Evolutionary conservation across 1,284 basidiomycete genomes (phyloP).

Genomic region (Ustilago trichophora): DNA sequence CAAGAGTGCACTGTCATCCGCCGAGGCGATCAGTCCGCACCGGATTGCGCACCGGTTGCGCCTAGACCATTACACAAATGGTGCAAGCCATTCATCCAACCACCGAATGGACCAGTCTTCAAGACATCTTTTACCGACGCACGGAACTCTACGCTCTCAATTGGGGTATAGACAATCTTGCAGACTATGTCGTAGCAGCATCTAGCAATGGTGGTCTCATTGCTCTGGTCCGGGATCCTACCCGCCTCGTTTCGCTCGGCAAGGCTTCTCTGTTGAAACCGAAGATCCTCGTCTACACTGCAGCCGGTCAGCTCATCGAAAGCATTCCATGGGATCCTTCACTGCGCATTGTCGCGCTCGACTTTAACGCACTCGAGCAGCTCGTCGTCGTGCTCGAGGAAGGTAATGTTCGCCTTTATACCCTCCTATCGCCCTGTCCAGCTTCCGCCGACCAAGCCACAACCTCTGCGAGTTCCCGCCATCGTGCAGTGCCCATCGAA

Average conservation of each 20-base stretch:
- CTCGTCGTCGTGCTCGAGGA: conserved; percentile 90
- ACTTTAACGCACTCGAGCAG: conserved; percentile 82
- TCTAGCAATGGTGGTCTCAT: conserved; percentile 85
- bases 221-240: conserved; percentile 88
- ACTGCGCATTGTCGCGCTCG: conserved; percentile 78
- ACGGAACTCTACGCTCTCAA: conserved; percentile 84
- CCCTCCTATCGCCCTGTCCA: conserved; percentile 70
- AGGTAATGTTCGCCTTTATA: conserved; percentile 87
- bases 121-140: conserved; percentile 70
- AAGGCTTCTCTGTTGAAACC: conserved; percentile 76
- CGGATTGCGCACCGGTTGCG: too few species aligned
- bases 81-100: conserved; percentile 48
- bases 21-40: too few species aligned
- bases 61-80: too few species aligned
- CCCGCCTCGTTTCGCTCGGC: conserved; percentile 80
- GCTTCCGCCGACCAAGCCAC: conserved; percentile 14
- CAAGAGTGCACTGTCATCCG: too few species aligned
- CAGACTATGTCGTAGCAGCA: conserved; percentile 81
- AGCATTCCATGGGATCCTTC: conserved; percentile 77
- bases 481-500: conserved; percentile 31
- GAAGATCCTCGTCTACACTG: conserved; percentile 70
- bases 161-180: conserved; percentile 81
- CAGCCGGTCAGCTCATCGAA: conserved; percentile 68
- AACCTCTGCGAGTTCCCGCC: conserved; percentile 16
- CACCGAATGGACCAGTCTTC: conserved; percentile 58